phyloP scores from a whole-genome alignment of 306 rosid genomes.

The Alnus rubra region DNA sequence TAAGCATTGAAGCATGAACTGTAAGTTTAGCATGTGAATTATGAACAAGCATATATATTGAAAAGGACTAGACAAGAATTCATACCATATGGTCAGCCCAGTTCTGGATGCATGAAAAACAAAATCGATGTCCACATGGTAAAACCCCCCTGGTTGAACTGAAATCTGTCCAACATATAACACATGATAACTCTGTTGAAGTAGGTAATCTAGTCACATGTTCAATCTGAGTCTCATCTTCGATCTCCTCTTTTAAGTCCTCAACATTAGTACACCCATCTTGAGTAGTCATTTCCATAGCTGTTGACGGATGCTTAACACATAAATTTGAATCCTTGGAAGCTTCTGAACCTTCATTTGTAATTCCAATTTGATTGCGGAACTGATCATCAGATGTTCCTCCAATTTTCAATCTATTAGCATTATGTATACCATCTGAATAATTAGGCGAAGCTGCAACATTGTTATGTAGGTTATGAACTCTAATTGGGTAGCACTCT shows the following conservation, averaged over 20 bases:
- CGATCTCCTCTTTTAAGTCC: slow-evolving; percentile 26
- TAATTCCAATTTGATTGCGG: slow-evolving; percentile 26
- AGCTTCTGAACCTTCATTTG: slow-evolving; percentile 34
- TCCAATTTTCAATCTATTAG: slow-evolving; percentile 33
- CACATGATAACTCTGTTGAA: slow-evolving; percentile 72
- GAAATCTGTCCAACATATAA: slow-evolving; percentile 80
- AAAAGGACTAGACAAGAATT: slow-evolving; percentile 6
- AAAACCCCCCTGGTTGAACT: slow-evolving; percentile 74
- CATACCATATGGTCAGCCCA: slow-evolving; percentile 79
- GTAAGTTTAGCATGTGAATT: neutral
- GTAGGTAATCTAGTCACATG: slow-evolving; percentile 32
- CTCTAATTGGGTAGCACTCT: slow-evolving; percentile 31
- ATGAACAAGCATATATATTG: slow-evolving; percentile 1
- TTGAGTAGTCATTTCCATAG: slow-evolving; percentile 33
- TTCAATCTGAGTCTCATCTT: slow-evolving; percentile 30
- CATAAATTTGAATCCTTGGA: slow-evolving; percentile 25
- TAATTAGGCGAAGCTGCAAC: slow-evolving; percentile 37
- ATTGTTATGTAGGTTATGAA: slow-evolving; percentile 25
- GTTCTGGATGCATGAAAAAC: slow-evolving; percentile 71
- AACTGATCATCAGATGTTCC: slow-evolving; percentile 37
- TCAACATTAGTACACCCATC: slow-evolving; percentile 41
- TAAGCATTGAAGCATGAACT: neutral
- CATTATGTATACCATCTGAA: slow-evolving; percentile 30
- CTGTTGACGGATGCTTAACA: slow-evolving; percentile 32
- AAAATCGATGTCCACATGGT: slow-evolving; percentile 88